Percentiles rank a stretch among this genome's conserved stretches.
phyloP scores from a whole-genome alignment of 2,329 filamentous ascomycete genomes.

The Arthrobotrys megalospora region DNA sequence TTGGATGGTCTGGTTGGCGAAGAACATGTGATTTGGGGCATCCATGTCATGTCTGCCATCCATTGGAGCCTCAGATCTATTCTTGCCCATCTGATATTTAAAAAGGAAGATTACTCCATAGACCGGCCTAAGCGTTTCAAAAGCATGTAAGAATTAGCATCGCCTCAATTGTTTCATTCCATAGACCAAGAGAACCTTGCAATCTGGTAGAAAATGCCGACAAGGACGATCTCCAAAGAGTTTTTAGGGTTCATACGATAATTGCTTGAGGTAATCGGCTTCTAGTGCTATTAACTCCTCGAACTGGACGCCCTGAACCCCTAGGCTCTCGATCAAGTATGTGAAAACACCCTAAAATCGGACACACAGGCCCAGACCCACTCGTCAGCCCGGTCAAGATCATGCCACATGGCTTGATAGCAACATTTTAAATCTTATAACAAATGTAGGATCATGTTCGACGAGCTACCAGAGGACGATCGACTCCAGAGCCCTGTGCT shows the following conservation, averaged over 20 bases:
- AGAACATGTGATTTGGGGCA: slow-evolving; percentile 85
- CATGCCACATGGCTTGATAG: slow-evolving; percentile 15
- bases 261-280: slow-evolving; percentile 77
- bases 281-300: slow-evolving; percentile 95
- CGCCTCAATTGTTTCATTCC: slow-evolving; percentile 35
- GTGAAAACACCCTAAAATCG: slow-evolving; percentile 88
- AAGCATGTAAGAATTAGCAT: slow-evolving; percentile 58
- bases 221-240: background rate
- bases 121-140: slow-evolving; percentile 73
- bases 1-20: slow-evolving; percentile 96
- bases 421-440: slow-evolving; percentile 35
- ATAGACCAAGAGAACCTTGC: background rate
- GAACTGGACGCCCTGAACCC: slow-evolving; percentile 94
- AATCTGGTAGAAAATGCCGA: background rate
- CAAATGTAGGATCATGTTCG: slow-evolving; percentile 38
- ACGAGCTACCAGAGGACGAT: slow-evolving; percentile 15
- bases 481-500: slow-evolving; percentile 23
- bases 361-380: slow-evolving; percentile 29
- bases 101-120: slow-evolving; percentile 99
- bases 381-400: slow-evolving; percentile 36
- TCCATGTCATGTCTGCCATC: slow-evolving; percentile 86
- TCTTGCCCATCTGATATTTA: slow-evolving; percentile 85
- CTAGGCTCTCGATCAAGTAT: slow-evolving; percentile 91
- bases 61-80: slow-evolving; percentile 76
- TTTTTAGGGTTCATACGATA: slow-evolving; percentile 69